Evolutionary conservation across 495 filamentous ascomycete species (phyloP), one percentile per base, ranked within the genome.

Genomic region (Trichocladium uniseriatum): DNA sequence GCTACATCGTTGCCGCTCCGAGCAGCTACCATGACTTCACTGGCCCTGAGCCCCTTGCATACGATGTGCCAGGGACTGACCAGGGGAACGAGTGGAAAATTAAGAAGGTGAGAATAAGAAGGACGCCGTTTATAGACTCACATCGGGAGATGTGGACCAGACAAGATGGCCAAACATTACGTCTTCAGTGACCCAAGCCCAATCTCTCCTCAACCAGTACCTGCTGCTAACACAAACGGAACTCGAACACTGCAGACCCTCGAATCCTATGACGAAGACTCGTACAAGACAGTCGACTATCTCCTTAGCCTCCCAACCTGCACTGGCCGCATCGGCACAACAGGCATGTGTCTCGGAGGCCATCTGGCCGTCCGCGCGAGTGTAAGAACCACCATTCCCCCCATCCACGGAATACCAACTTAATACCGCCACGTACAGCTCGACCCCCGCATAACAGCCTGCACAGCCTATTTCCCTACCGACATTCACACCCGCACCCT

Each of bases 331-430:
- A 80, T 97, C 45, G 91, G 91, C 36, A 72, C 86, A 2, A 94
- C 89, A 7, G 91, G 91, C 28, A 97, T 97, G 91, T 95, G 91
- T 65, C 80, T 97, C 3, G 91, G 91, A 44, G 91, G 91, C 4
- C 91, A 97, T 64, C 76, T 95, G 19, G 84, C 91, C 35, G 85
- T 87, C 56, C 79, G 91, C 43, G 88, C 85, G 58, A 87, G 82
- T 53, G 71, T 72, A 65, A 8, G 65, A n/a, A n/a, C n/a, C n/a
- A 43, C 16, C 15, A 22, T 8, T 15, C 28, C 24, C 37, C 35
- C 37, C 14, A 3, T 21, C 40, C 24, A n/a, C n/a, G n/a, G n/a
- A n/a, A n/a, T n/a, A n/a, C n/a, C n/a, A n/a, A n/a, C n/a, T n/a
- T n/a, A 27, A 20, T 48, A 38, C 15, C 43, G 11, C 16, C 29